Evolutionary conservation across 192 early-diverging fungal genomes (phyloP), one percentile per base, ranked within the genome.

Genomic region (Coemansia sp.): DNA sequence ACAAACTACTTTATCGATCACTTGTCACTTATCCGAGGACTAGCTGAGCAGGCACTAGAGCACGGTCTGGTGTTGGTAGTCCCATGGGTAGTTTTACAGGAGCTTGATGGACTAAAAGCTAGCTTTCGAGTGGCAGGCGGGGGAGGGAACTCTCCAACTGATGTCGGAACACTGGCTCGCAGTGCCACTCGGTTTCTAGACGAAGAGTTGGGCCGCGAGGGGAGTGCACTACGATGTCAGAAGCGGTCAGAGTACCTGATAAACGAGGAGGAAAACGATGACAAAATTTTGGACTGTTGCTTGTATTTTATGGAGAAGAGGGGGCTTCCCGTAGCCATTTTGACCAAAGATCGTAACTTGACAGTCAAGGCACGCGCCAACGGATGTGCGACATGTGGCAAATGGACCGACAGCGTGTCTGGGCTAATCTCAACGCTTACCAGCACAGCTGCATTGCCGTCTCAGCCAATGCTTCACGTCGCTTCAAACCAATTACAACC

Each of bases 211-310:
- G 67, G 67, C 1, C 51, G 59, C 5, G 19, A 29, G 2, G 67
- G 61, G 27, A 73, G 72, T 19, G 62, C 71, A 8, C 57, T 79
- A 17, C 67, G 66, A 2, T 69, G 70, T 14, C 76, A 79, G 29
- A 79, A 67, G 48, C 41, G 61, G 2, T 73, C 76, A 38, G 76
- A 79, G 56, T 70, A 59, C 50, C n/a, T 79, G n/a, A 29, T 62
- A 12, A n/a, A 39, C 10, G 76, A 73, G 57, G 6, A 9, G 2
- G 59, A 62, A 22, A 66, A 72, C 15, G 76, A 79, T 35, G 66
- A 79, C 54, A 62, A 70, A 49, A 79, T 79, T 39, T 51, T 79
- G 3, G 76, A 79, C 35, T 79, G 76, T 57, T 79, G 76, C 45
- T 19, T 79, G 45, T 79, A 73, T 39, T 70, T 79, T 51, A 64